Conservation (phyloP, 345 rosid genomes). For the Crucihimalaya himalaica region DNA sequence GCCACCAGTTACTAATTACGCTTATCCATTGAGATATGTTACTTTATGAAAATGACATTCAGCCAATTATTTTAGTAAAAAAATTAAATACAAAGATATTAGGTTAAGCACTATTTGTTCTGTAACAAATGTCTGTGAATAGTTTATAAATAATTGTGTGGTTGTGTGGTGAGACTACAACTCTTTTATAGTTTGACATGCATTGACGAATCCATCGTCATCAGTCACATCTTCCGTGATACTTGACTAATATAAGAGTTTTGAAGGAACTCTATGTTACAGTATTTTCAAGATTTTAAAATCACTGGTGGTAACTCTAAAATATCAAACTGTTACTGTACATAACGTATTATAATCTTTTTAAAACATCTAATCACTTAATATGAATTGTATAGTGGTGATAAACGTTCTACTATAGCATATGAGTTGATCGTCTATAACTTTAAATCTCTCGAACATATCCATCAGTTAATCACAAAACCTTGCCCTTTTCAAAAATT, state of each 20-base stretch:
- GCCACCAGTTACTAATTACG: slow-evolving; percentile 16
- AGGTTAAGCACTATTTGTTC: slow-evolving; percentile 5
- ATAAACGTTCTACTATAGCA: background rate
- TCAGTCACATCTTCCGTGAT: slow-evolving; percentile 14
- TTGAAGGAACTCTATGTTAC: background rate
- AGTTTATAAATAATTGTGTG: slow-evolving; percentile 20
- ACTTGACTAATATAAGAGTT: background rate
- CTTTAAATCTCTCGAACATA: background rate
- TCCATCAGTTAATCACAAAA: background rate
- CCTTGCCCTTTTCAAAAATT: background rate
- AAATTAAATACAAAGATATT: background rate
- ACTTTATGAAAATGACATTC: slow-evolving; percentile 35
- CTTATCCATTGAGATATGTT: slow-evolving; percentile 33
- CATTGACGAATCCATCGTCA: slow-evolving; percentile 31
- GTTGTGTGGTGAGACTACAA: slow-evolving; percentile 29
- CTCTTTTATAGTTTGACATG: slow-evolving; percentile 20
- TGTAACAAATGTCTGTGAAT: slow-evolving; percentile 16
- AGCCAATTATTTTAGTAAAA: slow-evolving; percentile 11
- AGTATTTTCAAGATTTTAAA: background rate
- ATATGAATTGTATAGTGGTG: background rate
- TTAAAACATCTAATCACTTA: background rate
- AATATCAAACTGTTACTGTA: background rate
- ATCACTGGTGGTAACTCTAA: background rate
- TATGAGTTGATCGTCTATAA: no score
- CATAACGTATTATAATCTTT: background rate